These are phyloP conservation scores for Aurifilum marmelostoma DNA, from an alignment of 2,329 filamentous ascomycete species.

Conservation along the genomic window DNA sequence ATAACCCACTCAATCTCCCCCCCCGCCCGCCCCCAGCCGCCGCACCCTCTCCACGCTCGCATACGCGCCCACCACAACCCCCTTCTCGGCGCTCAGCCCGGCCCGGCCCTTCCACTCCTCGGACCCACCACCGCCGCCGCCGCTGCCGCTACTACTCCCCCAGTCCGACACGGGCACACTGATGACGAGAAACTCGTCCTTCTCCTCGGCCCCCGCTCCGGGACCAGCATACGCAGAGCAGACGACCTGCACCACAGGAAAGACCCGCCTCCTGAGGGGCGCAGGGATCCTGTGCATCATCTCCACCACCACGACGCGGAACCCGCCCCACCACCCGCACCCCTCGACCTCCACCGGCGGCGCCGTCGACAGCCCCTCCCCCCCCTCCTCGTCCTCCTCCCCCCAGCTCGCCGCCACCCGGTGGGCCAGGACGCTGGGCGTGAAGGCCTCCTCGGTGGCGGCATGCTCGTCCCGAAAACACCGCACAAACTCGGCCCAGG, in stretches of 20 bases:
- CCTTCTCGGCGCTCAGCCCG: constrained; percentile 45
- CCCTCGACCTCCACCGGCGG: constrained; percentile 26
- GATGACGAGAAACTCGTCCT: constrained; percentile 57
- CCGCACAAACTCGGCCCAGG: constrained; percentile 65
- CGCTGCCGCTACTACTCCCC: constrained; percentile 28
- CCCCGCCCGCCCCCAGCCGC: constrained; percentile 39
- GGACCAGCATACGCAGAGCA: constrained; percentile 48
- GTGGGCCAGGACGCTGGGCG: constrained; percentile 56
- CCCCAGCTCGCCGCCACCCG: constrained; percentile 50
- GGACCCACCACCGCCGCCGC: constrained; percentile 35
- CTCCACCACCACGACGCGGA: constrained; percentile 60
- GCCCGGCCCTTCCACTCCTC: constrained; percentile 37
- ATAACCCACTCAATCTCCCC: constrained; percentile 71
- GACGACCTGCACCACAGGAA: constrained; percentile 65
- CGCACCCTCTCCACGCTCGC: constrained; percentile 66
- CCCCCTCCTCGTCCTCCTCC: too few relatives aligned
- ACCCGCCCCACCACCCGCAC: constrained; percentile 46
- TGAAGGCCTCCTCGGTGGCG: constrained; percentile 60
- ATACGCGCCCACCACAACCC: constrained; percentile 62
- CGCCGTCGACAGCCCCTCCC: constrained; percentile 39
- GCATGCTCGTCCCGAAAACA: constrained; percentile 63
- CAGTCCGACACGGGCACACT: constrained; percentile 58
- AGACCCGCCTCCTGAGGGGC: constrained; percentile 66
- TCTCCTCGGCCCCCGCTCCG: constrained; percentile 35
- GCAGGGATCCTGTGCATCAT: constrained; percentile 67